Conservation (phyloP, 768 basidiomycete genomes). For the Tricholoma matsutake region DNA sequence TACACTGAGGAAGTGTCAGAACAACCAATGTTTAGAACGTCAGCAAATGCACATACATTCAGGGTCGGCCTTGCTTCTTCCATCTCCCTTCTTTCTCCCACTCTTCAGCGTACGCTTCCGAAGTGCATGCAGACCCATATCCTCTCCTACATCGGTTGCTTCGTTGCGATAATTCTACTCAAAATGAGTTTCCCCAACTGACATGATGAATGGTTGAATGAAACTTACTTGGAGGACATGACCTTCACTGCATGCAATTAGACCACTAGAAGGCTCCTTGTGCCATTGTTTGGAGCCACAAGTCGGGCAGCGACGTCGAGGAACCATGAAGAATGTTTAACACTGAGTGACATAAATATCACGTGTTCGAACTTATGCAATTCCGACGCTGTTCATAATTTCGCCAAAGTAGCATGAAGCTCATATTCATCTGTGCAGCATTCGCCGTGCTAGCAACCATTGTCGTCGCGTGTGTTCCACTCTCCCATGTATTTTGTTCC, state of each 20-base stretch:
- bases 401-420: constrained; percentile 42
- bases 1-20: constrained; percentile 53
- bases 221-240: constrained; percentile 78
- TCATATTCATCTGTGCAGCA: constrained; percentile 42
- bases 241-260: constrained; percentile 86
- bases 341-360: no score
- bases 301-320: constrained; percentile 62
- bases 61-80: constrained; percentile 51
- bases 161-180: constrained; percentile 80
- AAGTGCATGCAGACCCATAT: constrained; percentile 58
- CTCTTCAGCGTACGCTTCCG: constrained; percentile 66
- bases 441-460: constrained; percentile 51
- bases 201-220: not conserved
- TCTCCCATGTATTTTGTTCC: not conserved
- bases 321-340: constrained; percentile 45
- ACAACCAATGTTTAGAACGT: not conserved
- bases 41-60: constrained; percentile 38
- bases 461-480: constrained; percentile 54
- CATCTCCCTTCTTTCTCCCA: constrained; percentile 48
- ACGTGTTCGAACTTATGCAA: no score
- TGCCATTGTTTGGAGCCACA: constrained; percentile 89
- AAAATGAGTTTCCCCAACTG: not conserved
- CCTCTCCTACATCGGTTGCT: constrained; percentile 58
- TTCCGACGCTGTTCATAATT: not conserved
- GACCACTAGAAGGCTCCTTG: constrained; percentile 77